These are phyloP conservation scores for Salicornia ramosissima DNA, from an alignment of 148 eudicot species.

Conservation along the genomic window DNA sequence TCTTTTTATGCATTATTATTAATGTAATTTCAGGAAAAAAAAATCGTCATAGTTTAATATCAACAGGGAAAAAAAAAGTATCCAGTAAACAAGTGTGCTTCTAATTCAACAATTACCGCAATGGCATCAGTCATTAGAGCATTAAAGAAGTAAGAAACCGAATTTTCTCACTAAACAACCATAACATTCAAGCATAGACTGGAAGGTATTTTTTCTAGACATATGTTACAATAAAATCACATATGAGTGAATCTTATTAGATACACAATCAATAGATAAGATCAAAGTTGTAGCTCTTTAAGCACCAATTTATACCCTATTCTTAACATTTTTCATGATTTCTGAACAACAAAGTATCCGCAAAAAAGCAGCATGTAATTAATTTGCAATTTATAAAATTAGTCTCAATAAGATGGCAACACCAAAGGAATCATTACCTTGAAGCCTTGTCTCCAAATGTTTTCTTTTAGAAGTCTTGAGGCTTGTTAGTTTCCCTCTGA, in stretches of 20 bases:
- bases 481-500: conserved; percentile 66
- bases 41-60: neutral
- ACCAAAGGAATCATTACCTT: conserved; percentile 41
- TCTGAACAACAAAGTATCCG: neutral
- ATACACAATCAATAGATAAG: neutral
- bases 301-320: neutral
- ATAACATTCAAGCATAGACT: neutral
- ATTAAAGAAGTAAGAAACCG: neutral
- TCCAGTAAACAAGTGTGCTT: neutral
- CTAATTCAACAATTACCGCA: no score
- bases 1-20: no score
- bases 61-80: neutral
- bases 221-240: neutral
- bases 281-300: neutral
- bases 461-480: conserved; percentile 54
- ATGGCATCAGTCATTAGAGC: neutral
- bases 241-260: neutral
- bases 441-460: conserved; percentile 56
- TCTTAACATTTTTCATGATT: neutral
- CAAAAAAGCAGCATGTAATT: neutral
- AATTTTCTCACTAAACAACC: neutral
- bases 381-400: conserved; percentile 12
- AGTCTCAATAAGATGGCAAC: neutral
- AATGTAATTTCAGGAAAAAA: neutral
- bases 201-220: neutral